Percentiles rank a stretch among this genome's conserved stretches.
These are phyloP conservation scores for Penicillium sp. DNA, from an alignment of 2,329 filamentous ascomycete genomes.

Conservation along the genomic window DNA sequence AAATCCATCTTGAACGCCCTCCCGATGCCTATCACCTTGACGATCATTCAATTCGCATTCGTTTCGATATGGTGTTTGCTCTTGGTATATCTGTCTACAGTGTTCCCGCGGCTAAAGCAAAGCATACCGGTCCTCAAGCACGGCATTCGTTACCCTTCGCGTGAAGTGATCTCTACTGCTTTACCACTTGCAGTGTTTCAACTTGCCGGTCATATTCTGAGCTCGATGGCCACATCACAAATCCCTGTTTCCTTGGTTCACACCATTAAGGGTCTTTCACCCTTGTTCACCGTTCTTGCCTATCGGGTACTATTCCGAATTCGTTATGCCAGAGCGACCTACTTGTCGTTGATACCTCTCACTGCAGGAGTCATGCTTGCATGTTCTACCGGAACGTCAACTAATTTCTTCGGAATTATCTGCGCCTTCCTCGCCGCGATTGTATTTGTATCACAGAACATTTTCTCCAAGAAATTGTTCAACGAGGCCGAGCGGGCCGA, in stretches of 20 bases:
- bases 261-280: slow-evolving; percentile 96
- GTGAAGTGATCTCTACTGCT: slow-evolving; percentile 82
- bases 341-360: slow-evolving; percentile 85
- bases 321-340: slow-evolving; percentile 83
- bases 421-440: slow-evolving; percentile 89
- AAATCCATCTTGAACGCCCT: slow-evolving; percentile 95
- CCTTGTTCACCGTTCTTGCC: slow-evolving; percentile 90
- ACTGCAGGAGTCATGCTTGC: slow-evolving; percentile 95
- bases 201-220: slow-evolving; percentile 89
- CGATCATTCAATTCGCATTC: slow-evolving; percentile 89
- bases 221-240: slow-evolving; percentile 88
- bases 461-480: slow-evolving; percentile 97
- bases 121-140: slow-evolving; percentile 79
- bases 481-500: slow-evolving; percentile 90
- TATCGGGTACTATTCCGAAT: slow-evolving; percentile 91
- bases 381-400: slow-evolving; percentile 88
- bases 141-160: slow-evolving; percentile 78
- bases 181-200: slow-evolving; percentile 93
- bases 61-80: slow-evolving; percentile 86
- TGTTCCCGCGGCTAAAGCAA: slow-evolving; percentile 72
- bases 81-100: slow-evolving; percentile 73
- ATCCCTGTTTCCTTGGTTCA: slow-evolving; percentile 97
- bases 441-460: slow-evolving; percentile 97
- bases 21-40: slow-evolving; percentile 87
- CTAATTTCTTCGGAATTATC: slow-evolving; percentile 85